A percentile compares a stretch with the other conserved stretches of the same genome.
These are phyloP conservation scores for Gomphus bonarii DNA, from an alignment of 1,284 basidiomycete species.

Conservation along the genomic window DNA sequence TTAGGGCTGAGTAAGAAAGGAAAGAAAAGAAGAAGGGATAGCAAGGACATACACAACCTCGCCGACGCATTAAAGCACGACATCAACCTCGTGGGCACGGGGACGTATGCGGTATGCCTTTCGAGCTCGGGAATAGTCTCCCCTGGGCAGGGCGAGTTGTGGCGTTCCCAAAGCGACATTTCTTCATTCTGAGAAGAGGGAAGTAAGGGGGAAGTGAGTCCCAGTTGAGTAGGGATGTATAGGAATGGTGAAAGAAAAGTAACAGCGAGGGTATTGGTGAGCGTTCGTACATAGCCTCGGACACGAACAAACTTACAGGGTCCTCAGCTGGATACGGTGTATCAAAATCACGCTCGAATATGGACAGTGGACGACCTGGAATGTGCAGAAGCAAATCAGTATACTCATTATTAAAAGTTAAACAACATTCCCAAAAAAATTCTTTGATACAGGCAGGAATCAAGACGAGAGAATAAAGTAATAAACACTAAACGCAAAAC, in stretches of 20 bases:
- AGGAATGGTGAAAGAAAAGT: too few species aligned
- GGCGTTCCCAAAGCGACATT: slow-evolving; percentile 42
- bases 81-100: slow-evolving; percentile 42
- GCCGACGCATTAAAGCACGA: slow-evolving; percentile 73
- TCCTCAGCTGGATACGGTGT: slow-evolving; percentile 56
- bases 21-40: slow-evolving; percentile 2
- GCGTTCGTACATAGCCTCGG: background rate
- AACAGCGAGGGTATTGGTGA: too few species aligned
- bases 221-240: too few species aligned
- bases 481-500: background rate
- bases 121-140: slow-evolving; percentile 22
- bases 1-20: background rate
- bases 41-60: slow-evolving; percentile 45
- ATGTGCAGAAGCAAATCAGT: background rate
- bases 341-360: slow-evolving; percentile 75
- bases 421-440: too few species aligned
- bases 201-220: too few species aligned
- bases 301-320: slow-evolving; percentile 35
- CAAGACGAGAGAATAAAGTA: too few species aligned
- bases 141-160: slow-evolving; percentile 28
- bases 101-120: slow-evolving; percentile 19
- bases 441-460: too few species aligned
- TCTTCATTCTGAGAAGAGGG: slow-evolving; percentile 42
- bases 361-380: slow-evolving; percentile 59
- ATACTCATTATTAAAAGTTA: too few species aligned